Evolutionary conservation across 768 basidiomycete species (phyloP), one percentile per base, ranked within the genome.

Genomic region (Gloeophyllum trabeum): DNA sequence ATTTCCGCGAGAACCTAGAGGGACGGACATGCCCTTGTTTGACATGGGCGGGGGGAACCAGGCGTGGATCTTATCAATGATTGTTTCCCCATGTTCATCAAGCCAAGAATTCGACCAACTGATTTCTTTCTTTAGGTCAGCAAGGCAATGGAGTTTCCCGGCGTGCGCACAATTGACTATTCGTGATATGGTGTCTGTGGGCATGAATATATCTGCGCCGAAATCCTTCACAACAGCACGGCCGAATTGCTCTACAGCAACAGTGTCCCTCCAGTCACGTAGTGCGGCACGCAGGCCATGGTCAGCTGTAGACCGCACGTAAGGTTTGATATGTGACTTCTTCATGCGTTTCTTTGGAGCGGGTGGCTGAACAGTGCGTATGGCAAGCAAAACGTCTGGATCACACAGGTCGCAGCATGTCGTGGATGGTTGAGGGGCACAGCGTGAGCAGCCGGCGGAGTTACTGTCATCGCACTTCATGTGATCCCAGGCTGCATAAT

Each of bases 361-460:
- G 21, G 13, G n/a, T 14, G 25, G 28, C 35, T 10, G 5, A n/a
- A 22, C 30, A 35, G 39, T 45, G 37, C 21, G 14, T 2, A 43
- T 24, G 7, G 19, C 24, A 1, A 32, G n/a, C 35, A 50, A 50
- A 2, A 26, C 5, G 2, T 14, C 23, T 2, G 55, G 55, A 24
- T 44, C 41, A 40, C 54, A 54, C 20, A 60, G 28, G 18, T 51
- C 51, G 35, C 55, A 60, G 51, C 58, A 60, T 16, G 54, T 23
- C 4, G 41, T 5, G 6, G 52, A 45, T 6, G 24, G 13, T 1
- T 16, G 5, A 4, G 49, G 26, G 3, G n/a, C 5, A 21, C 55
- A 59, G 24, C 51, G 43, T 3, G 32, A 2, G 39, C 58, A 59
- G 14, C 50, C 47, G 4, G 25, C 24, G 2, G 30, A 16, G 12